Evolutionary conservation across 2,329 filamentous ascomycete species (phyloP), one percentile per base, ranked within the genome.

Genomic region (Penicillium sp.): DNA sequence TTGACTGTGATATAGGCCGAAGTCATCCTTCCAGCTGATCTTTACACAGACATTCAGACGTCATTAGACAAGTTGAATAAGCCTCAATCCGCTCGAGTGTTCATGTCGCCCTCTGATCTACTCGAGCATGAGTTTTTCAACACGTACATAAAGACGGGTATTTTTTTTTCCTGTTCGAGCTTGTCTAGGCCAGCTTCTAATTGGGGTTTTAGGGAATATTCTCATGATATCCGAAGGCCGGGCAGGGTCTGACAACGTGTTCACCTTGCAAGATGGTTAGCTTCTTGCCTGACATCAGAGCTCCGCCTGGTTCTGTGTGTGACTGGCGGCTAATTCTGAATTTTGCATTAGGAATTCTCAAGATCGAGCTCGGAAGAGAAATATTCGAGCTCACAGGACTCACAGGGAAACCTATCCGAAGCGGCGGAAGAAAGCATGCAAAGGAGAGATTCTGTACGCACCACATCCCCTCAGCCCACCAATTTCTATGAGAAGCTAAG

Each of bases 381-480:
- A 87, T 85, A 0, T 97, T 93, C 74, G 92, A 98, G 74, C 84
- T 88, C 50, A 87, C 89, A 49, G 95, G 95, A 0, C 80, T 99
- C 0, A 85, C 87, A 0, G 94, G 94, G 1, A 87, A 87, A 63
- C 83, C 89, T 0, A 78, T 87, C 22, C 78, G 81, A 18, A 80
- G 82, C 53, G 82, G 80, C 14, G 86, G 83, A 3, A 80, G 81
- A 63, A 88, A 87, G 66, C 86, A 88, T 66, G 75, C 84, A 49
- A 92, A 89, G 70, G 85, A 87, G 55, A 83, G 91, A 75, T 98
- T 90, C 83, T 73, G 91, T 95, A 82, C 50, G 76, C 67, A n/a
- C 44, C 40, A 35, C 9, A 33, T 5, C 37, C 9, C 37, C 33
- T 19, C 33, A 49, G 36, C 7, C 24, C 41, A 33, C n/a, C 35